These are phyloP conservation scores for Camellia oleifera DNA, from an alignment of 179 eudicot genomes.

Conservation along the genomic window DNA sequence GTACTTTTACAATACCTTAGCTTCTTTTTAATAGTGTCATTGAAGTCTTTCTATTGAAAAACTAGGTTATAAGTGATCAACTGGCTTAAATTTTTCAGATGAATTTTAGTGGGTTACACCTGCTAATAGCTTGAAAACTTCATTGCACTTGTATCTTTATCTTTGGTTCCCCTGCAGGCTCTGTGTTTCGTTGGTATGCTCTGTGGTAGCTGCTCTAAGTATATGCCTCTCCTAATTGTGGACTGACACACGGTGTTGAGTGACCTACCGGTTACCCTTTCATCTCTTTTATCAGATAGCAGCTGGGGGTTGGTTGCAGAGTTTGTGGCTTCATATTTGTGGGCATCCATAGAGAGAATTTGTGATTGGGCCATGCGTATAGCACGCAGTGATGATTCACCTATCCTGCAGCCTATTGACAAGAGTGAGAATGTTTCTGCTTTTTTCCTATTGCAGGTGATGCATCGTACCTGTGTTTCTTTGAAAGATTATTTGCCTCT, in stretches of 20 bases:
- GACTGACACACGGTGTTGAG: constrained; percentile 51
- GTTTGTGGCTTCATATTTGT: constrained; percentile 53
- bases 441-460: constrained; percentile 39
- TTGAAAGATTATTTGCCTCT: constrained; percentile 60
- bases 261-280: constrained; percentile 77
- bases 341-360: constrained; percentile 63
- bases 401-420: constrained; percentile 43
- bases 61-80: background rate
- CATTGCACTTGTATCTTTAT: background rate
- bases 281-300: constrained; percentile 57
- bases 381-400: constrained; percentile 21
- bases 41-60: background rate
- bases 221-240: constrained; percentile 77
- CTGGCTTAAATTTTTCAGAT: background rate
- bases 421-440: constrained; percentile 49
- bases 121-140: background rate
- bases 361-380: constrained; percentile 42
- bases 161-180: constrained; percentile 45
- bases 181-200: constrained; percentile 72
- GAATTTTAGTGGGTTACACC: background rate
- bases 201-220: constrained; percentile 71
- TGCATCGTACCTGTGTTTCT: constrained; percentile 54
- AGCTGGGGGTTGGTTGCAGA: constrained; percentile 59
- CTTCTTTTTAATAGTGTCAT: background rate
- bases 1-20: background rate